Evolutionary conservation across 495 filamentous ascomycete genomes (phyloP).

Genomic region (Barbatosphaeria neglecta): DNA sequence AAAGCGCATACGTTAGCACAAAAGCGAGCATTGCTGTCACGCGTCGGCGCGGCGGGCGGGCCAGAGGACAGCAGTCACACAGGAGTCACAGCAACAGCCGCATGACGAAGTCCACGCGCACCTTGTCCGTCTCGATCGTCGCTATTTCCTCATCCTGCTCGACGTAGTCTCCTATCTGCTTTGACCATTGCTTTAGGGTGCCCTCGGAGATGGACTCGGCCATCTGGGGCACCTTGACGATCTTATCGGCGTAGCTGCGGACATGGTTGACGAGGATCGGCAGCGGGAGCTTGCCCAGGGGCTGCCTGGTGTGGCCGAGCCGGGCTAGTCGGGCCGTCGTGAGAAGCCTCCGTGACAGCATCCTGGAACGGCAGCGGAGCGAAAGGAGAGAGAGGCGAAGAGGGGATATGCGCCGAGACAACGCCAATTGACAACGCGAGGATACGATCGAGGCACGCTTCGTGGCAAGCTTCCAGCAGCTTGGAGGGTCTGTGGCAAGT

Average conservation of each 20-base stretch:
- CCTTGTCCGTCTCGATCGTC: constrained; percentile 99
- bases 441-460: no score
- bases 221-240: constrained; percentile 95
- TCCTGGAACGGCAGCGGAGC: constrained; percentile 20
- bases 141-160: constrained; percentile 96
- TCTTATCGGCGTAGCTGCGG: constrained; percentile 54
- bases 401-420: background rate
- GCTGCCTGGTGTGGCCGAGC: constrained; percentile 15
- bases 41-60: no score
- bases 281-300: constrained; percentile 31
- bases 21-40: constrained; percentile 1
- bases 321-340: constrained; percentile 35
- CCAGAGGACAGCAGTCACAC: no score
- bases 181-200: constrained; percentile 90
- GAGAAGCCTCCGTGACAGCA: constrained; percentile 38
- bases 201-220: constrained; percentile 98
- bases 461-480: no score
- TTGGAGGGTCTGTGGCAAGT: no score
- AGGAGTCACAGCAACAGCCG: no score
- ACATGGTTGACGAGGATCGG: constrained; percentile 35
- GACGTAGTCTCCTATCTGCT: constrained; percentile 90
- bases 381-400: no score
- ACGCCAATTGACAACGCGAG: background rate
- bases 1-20: constrained; percentile 1
- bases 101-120: no score